Base-by-base conservation (phyloP, 2,329 filamentous ascomycete genomes). In the Fusarium sacchari region DNA sequence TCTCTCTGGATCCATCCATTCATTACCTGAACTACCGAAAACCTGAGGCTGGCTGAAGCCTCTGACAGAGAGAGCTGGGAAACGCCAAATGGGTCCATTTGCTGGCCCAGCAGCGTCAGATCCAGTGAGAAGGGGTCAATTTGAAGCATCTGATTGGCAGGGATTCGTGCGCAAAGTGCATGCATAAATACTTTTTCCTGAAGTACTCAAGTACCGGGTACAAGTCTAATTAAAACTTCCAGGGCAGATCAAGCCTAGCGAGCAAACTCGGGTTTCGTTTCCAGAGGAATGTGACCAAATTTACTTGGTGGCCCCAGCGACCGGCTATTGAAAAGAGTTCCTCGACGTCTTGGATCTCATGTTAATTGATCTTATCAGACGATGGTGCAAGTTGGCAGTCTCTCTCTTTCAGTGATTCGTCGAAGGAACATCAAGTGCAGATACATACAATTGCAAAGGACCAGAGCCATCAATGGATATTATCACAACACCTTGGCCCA, bases 201-300 rank as follows among this genome's bases (percentile, higher is more conserved):
- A 72, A 39, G 63, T 71, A 70, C 37, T 30, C 26, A 59, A 59
- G 69, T 71, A 68, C 20, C n/a, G 4, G 24, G 17, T 69, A 69
- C 67, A 42, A 34, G 18, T 55, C 64, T 74, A 71, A 74, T 74
- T 61, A 71, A 69, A 73, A 61, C 55, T 67, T 68, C 32, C 61
- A 71, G 65, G 66, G 70, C 61, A 55, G 69, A 72, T 72, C 44
- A 50, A 68, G 69, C 50, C 64, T 67, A 73, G 60, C 55, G 47
- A 58, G 52, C 65, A 73, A 72, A 44, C 57, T 58, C 46, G 40
- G 36, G 46, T 57, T 64, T 72, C 56, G 76, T 78, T 76, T 76
- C 74, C 71, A 76, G 73, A 78, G 76, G 75, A 78, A 78, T 78
- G 71, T 64, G 47, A 44, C 63, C 67, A 69, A 74, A 76, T 75